phyloP scores from a whole-genome alignment of 352 stramenopile genomes.

The Phytophthora hybrid region DNA sequence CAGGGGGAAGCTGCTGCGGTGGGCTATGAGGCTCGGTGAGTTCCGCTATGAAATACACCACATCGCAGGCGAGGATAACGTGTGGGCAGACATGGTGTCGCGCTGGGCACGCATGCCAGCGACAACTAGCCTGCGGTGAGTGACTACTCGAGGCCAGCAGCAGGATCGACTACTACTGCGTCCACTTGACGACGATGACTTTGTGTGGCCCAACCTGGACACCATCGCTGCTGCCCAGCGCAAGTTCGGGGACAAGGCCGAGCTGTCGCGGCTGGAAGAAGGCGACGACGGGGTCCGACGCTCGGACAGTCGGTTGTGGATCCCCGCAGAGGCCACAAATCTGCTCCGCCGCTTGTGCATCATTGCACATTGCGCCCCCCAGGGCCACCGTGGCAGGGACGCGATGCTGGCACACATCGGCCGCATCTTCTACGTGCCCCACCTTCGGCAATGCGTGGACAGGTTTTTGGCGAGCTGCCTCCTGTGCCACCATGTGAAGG shows the following conservation, averaged over 20 bases:
- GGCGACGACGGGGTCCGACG: neutral
- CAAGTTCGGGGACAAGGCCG: neutral
- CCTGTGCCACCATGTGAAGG: slow-evolving; percentile 24
- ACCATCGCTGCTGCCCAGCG: slow-evolving; percentile 1
- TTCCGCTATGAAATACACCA: neutral
- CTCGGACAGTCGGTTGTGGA: neutral
- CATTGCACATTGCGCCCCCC: slow-evolving; percentile 16
- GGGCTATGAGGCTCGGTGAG: neutral
- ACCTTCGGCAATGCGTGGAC: slow-evolving; percentile 15
- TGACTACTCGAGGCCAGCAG: neutral
- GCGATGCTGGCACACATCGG: slow-evolving; percentile 18
- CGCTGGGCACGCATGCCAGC: slow-evolving; percentile 12
- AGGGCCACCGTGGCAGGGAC: slow-evolving; percentile 8
- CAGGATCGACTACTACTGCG: slow-evolving; percentile 2
- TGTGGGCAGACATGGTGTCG: slow-evolving; percentile 26
- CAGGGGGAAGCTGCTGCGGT: neutral
- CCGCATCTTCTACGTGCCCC: slow-evolving; percentile 4
- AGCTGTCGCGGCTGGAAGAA: neutral
- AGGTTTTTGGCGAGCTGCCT: slow-evolving; percentile 17
- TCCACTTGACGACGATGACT: slow-evolving; percentile 6
- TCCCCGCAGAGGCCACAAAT: slow-evolving; percentile 1
- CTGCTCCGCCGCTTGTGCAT: slow-evolving; percentile 16
- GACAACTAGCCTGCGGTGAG: neutral
- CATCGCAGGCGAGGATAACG: slow-evolving; percentile 4
- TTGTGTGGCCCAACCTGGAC: slow-evolving; percentile 12